Evolutionary conservation across 2,329 filamentous ascomycete species (phyloP), one percentile per base, ranked within the genome.

Genomic region (Xylaria sp.): DNA sequence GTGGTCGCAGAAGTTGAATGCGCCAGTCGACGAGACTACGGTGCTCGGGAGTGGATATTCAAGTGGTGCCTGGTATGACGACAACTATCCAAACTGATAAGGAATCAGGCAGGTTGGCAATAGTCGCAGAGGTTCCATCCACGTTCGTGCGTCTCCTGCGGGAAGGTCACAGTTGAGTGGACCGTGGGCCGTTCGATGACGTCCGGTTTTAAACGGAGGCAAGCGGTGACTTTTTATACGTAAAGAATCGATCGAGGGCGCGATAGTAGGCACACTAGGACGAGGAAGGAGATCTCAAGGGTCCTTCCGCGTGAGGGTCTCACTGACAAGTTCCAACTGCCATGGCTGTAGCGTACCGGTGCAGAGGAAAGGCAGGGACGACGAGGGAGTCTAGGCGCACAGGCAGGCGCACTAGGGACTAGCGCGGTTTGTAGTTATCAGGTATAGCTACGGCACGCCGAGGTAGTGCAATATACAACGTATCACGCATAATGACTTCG

Each of bases 1-100:
- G 44, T 78, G 76, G 58, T 64, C 74, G 6, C 73, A 65, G 53
- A 73, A 70, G 62, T 68, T 80, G 16, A 64, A 61, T 23, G 59
- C 69, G 0, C 58, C 76, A 0, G 72, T 79, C 0, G 62, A 70
- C 3, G 74, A 76, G 47, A 58, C 64, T 0, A 66, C 67, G 8
- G 68, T 74, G 0, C 58, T 74, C 6, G 68, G 68, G 3, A 58
- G 58, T 11, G 59, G 49, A 7, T 68, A 68, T 48, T 35, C 63
- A 2, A 65, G 62, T 34, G 62, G 51, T 37, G 61, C 46, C 1
- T 68, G 63, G 63, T 68, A 63, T 37, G 67, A 68, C 46, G 59
- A 49, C 10, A 59, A 59, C 5, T 69, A 64, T 54, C 64, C 64
- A 3, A 61, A 52, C 46, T 65, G 9, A 63, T 49, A 54, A 42